Evolutionary conservation across 1,139 yeast genomes (phyloP).

Genomic region (Tardiomyces blankii): DNA sequence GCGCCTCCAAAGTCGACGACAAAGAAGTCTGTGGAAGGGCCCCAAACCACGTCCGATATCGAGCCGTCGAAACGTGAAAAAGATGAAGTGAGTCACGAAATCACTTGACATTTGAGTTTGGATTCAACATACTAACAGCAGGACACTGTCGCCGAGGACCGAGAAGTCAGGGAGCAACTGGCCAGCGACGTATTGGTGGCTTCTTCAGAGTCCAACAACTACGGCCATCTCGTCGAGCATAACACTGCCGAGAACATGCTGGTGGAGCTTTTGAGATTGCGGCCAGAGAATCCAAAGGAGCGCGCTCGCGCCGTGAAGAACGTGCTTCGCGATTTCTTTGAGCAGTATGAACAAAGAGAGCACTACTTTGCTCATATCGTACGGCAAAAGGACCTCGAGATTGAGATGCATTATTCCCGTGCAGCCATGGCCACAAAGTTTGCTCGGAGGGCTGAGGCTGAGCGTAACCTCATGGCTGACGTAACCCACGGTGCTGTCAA

Average conservation of each 20-base stretch:
- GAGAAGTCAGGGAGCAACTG: no score
- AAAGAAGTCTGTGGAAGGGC: no score
- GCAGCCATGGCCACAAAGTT: conserved; percentile 5
- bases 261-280: not conserved
- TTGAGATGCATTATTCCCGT: conserved; percentile 7
- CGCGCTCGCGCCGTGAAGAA: not conserved
- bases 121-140: no score
- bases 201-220: not conserved
- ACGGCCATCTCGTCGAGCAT: not conserved
- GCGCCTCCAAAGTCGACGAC: no score
- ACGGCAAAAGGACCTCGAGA: conserved; percentile 9
- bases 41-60: no score
- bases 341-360: conserved; percentile 10
- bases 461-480: no score
- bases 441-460: not conserved
- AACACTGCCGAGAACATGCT: not conserved
- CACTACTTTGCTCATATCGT: conserved; percentile 7
- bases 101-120: no score
- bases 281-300: not conserved
- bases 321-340: conserved; percentile 6
- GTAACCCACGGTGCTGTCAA: no score
- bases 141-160: no score
- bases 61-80: no score
- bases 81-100: no score
- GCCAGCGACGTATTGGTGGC: no score